Conservation (phyloP, 2,329 filamentous ascomycete species). For the Fusarium neocosmosporiellum region DNA sequence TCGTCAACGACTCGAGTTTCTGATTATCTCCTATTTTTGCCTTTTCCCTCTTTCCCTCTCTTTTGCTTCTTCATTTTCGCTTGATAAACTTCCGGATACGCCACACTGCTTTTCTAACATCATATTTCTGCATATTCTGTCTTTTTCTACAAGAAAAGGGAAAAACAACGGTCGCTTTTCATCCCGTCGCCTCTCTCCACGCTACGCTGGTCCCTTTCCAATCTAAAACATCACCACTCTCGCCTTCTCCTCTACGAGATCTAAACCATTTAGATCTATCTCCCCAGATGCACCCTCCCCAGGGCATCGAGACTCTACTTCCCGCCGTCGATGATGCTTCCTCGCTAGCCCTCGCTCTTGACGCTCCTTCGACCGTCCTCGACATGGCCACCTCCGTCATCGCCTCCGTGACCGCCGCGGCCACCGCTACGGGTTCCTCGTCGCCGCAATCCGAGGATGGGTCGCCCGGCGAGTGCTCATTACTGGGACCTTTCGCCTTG, state of each 20-base stretch:
- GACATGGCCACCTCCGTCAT: conserved; percentile 46
- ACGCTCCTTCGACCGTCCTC: conserved; percentile 36
- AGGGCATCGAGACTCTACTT: conserved; percentile 30
- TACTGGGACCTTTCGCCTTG: conserved; percentile 91
- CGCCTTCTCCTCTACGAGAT: conserved; percentile 25
- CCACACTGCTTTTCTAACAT: conserved; percentile 6
- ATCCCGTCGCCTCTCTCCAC: background rate
- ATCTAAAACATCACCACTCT: conserved; percentile 36
- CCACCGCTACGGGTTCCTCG: conserved; percentile 33
- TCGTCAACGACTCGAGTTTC: conserved; percentile 13
- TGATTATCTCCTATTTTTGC: conserved; percentile 1
- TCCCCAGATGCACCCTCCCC: conserved; percentile 38
- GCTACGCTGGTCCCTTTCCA: conserved; percentile 12
- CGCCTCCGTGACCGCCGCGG: conserved; percentile 44
- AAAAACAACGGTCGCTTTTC: conserved; percentile 3
- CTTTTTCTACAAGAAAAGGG: conserved; percentile 6
- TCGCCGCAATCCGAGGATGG: conserved; percentile 49
- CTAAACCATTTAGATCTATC: conserved; percentile 21
- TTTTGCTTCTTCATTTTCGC: conserved; percentile 7
- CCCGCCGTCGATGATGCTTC: conserved; percentile 38
- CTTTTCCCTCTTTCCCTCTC: conserved; percentile 6
- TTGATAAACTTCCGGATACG: background rate
- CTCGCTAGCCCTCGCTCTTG: conserved; percentile 33
- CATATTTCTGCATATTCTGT: conserved; percentile 1
- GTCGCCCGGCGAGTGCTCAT: conserved; percentile 80